A percentile compares a stretch with the other conserved stretches of the same genome.
Evolutionary conservation across 257 asterid genomes (phyloP).

Genomic region (Nicotiana obtusifolia): DNA sequence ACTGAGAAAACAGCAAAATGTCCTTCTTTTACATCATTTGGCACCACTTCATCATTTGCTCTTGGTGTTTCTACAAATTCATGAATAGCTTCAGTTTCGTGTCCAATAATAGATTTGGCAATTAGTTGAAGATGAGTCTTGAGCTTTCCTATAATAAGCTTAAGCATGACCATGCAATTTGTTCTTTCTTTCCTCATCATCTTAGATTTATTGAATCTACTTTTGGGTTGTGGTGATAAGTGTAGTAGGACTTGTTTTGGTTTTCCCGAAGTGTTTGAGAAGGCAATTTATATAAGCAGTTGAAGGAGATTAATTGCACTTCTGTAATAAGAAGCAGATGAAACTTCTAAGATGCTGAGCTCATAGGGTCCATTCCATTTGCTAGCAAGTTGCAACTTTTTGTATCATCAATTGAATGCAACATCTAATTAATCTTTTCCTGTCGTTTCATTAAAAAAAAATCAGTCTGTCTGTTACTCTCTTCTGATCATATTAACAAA

Average conservation of each 20-base stretch:
- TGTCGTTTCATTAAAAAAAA: slow-evolving; percentile 13
- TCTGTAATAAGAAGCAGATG: slow-evolving; percentile 3
- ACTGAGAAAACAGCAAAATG: background rate
- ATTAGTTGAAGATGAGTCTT: slow-evolving; percentile 5
- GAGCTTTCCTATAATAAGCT: slow-evolving; percentile 13
- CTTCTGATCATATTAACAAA: too few relatives aligned
- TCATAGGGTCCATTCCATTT: slow-evolving; percentile 13
- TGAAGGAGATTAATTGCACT: background rate
- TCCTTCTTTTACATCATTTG: slow-evolving; percentile 12
- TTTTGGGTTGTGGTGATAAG: background rate
- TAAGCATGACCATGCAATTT: slow-evolving; percentile 11
- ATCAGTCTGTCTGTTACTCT: background rate
- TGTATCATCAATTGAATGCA: slow-evolving; percentile 1
- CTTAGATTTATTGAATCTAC: background rate
- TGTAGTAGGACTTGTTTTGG: background rate
- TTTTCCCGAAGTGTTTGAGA: background rate
- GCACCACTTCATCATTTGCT: background rate
- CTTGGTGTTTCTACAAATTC: background rate
- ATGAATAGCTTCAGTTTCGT: background rate
- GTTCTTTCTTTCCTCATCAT: slow-evolving; percentile 17
- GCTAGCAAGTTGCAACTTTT: background rate
- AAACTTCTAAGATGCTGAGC: slow-evolving; percentile 38
- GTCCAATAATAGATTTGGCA: background rate
- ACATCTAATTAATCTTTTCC: slow-evolving; percentile 16
- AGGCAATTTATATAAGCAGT: slow-evolving; percentile 16